Percentiles rank a stretch among this genome's conserved stretches.
Evolutionary conservation across 495 filamentous ascomycete species (phyloP).

Genomic region (Trichocladium antarcticum): DNA sequence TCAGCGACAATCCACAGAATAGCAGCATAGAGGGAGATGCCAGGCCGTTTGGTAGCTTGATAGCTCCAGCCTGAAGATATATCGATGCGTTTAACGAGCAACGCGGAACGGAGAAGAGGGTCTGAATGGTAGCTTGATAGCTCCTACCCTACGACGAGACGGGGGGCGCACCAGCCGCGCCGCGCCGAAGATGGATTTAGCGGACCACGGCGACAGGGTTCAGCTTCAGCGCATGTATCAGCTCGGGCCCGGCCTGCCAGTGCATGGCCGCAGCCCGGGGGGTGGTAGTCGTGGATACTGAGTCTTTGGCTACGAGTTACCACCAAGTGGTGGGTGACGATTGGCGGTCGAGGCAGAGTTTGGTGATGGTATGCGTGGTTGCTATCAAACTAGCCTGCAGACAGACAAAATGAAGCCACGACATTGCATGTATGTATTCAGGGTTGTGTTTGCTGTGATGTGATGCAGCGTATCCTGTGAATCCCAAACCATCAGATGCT

Average conservation of each 20-base stretch:
- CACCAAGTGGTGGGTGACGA: constrained; percentile 23
- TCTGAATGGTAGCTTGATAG: constrained; percentile 44
- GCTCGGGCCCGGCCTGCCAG: constrained; percentile 20
- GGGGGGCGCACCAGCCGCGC: constrained; percentile 8
- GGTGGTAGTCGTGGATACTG: constrained; percentile 10
- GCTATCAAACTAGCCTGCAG: constrained; percentile 7
- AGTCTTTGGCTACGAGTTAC: constrained; percentile 15
- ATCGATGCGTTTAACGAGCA: constrained; percentile 8
- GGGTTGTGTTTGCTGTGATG: no score
- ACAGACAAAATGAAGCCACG: neutral
- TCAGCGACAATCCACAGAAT: constrained; percentile 20
- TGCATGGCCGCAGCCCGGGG: constrained; percentile 17
- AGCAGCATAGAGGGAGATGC: constrained; percentile 21
- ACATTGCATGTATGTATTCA: no score
- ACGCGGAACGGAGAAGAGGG: constrained; percentile 15
- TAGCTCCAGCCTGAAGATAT: constrained; percentile 38
- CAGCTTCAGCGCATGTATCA: constrained; percentile 7
- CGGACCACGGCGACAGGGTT: constrained; percentile 1
- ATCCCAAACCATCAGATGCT: no score
- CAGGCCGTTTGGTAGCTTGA: constrained; percentile 42
- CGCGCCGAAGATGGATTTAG: constrained; percentile 5
- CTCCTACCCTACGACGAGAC: constrained; percentile 35
- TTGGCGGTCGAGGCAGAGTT: constrained; percentile 6
- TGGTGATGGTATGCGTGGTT: constrained; percentile 2
- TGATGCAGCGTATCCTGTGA: no score